These are phyloP conservation scores for Pittosporum tobira DNA, from an alignment of 129 eudicot species.

Conservation along the genomic window DNA sequence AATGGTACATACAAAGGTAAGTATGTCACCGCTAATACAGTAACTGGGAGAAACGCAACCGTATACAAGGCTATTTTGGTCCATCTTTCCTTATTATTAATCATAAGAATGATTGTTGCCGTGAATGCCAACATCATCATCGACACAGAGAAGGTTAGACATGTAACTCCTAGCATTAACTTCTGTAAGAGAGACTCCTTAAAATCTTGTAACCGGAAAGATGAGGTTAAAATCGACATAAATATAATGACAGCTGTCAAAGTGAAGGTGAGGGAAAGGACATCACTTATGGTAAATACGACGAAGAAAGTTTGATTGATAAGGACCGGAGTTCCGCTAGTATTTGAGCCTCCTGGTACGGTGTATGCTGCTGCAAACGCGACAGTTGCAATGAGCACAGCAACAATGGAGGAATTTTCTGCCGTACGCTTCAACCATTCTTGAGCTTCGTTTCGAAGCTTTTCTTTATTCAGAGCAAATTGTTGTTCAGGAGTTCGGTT, in stretches of 20 bases:
- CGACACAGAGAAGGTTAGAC: slow-evolving; percentile 26
- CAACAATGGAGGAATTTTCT: slow-evolving; percentile 36
- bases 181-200: slow-evolving; percentile 15
- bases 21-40: slow-evolving; percentile 14
- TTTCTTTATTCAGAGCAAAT: slow-evolving; percentile 18
- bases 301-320: slow-evolving; percentile 13
- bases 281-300: slow-evolving; percentile 25
- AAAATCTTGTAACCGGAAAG: slow-evolving; percentile 23
- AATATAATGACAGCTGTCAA: slow-evolving; percentile 25
- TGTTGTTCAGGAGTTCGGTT: slow-evolving; percentile 18
- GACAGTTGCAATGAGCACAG: slow-evolving; percentile 40
- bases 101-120: slow-evolving; percentile 30
- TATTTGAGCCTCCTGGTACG: slow-evolving; percentile 27
- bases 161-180: slow-evolving; percentile 16
- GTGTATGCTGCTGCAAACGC: slow-evolving; percentile 48
- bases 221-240: slow-evolving; percentile 27
- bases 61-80: slow-evolving; percentile 19
- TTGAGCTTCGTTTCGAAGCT: slow-evolving; percentile 21
- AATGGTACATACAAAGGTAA: slow-evolving; percentile 3
- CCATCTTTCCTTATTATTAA: slow-evolving; percentile 14
- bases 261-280: slow-evolving; percentile 27
- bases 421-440: slow-evolving; percentile 33
- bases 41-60: slow-evolving; percentile 31
- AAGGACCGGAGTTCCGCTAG: slow-evolving; percentile 25
- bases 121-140: slow-evolving; percentile 46